Conservation (phyloP, 2,329 filamentous ascomycete species). For the Gremmenia infestans region DNA sequence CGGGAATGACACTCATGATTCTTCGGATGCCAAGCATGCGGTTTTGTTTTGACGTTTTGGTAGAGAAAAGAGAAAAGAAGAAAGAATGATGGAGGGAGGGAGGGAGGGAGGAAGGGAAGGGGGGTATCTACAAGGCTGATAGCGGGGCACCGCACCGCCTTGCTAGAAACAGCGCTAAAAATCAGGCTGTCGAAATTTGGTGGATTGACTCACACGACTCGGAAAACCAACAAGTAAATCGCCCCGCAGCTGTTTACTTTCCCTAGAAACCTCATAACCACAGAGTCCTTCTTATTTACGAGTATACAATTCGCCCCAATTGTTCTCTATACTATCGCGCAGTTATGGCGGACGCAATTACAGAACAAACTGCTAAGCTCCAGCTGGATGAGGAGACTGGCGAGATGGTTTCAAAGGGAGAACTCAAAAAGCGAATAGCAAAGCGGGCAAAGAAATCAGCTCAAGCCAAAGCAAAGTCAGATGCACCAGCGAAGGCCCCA, state of each 20-base stretch:
- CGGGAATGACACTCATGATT: conserved; percentile 26
- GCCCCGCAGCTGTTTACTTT: not conserved
- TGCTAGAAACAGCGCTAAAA: not conserved
- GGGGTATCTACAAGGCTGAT: conserved; percentile 1
- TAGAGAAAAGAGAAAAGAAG: not conserved
- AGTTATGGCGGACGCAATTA: conserved; percentile 44
- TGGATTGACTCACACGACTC: conserved; percentile 6
- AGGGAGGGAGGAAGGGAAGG: not conserved
- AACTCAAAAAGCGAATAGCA: conserved; percentile 56
- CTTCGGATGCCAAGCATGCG: conserved; percentile 19
- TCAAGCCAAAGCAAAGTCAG: conserved; percentile 47
- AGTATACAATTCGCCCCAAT: not conserved
- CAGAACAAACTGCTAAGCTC: conserved; percentile 47
- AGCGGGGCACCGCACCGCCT: not conserved
- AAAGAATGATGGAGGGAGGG: not conserved
- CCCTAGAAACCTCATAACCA: not conserved
- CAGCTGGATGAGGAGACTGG: conserved; percentile 59
- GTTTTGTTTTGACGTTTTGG: not conserved
- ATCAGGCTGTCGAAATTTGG: not conserved
- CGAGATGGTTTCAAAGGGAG: conserved; percentile 61
- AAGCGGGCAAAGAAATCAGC: conserved; percentile 55
- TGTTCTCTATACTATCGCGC: not conserved
- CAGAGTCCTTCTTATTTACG: too few relatives aligned
- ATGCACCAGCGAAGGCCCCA: conserved; percentile 34
- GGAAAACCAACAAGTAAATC: not conserved